Evolutionary conservation across 495 filamentous ascomycete genomes (phyloP), one percentile per base, ranked within the genome.

Genomic region (Usnea hakonensis): DNA sequence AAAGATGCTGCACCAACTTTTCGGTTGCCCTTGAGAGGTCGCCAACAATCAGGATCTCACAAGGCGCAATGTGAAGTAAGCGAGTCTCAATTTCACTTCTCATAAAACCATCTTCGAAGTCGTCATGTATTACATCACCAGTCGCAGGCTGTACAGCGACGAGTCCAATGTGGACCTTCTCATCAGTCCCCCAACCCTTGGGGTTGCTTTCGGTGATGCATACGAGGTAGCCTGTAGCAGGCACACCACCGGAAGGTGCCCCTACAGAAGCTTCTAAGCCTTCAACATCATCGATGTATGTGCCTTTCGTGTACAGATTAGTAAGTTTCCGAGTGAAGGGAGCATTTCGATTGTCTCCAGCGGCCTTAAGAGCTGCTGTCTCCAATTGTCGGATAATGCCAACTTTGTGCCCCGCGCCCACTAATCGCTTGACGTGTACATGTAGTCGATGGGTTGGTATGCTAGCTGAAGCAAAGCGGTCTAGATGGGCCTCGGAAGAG

Each of bases 71-170:
- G 71, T 99, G 94, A 21, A 99, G 78, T 28, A 99, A 76, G 44
- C 94, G 79, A 0, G 94, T 97, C 75, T 99, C 94, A 53, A 97
- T 89, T 69, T 99, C 94, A 61, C 89, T 90, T 48, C 94, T 82
- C 95, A 97, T 99, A 74, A 97, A 99, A 3, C 95, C 91, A 68
- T 99, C 94, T 67, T 97, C 90, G 66, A 99, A 99, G 48, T 89
- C 86, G 70, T 99, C 94, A 66, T 97, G 94, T 60, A 97, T 90
- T 62, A 99, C 89, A 69, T 97, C 94, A 50, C 94, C 94, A 0
- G 95, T 97, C 0, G 90, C 88, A 28, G 94, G 94, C 66, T 99
- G 94, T 2, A 99, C 94, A 30, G 95, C 94, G 14, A 99, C 81
- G 61, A 99, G 85, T 2, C 95, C 94, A 13, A 97, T 85, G 61